Conservation (phyloP, 805 yeast species). For the Hanseniaspora vineae region DNA sequence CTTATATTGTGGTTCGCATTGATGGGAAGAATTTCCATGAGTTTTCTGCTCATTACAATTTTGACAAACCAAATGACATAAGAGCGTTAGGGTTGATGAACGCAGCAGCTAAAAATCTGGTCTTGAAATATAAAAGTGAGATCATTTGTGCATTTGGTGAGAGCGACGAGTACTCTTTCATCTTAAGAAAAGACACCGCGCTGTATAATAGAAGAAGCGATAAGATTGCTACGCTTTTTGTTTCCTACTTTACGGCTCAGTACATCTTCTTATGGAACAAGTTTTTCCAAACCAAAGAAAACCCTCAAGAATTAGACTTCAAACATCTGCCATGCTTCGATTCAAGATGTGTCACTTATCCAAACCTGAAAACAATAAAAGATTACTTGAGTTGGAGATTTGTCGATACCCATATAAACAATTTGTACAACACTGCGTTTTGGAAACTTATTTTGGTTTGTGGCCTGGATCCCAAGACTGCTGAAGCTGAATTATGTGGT, state of each 20-base stretch:
- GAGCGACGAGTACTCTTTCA: constrained; percentile 86
- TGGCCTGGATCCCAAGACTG: constrained; percentile 60
- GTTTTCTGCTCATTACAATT: constrained; percentile 59
- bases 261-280: constrained; percentile 59
- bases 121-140: constrained; percentile 53
- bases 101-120: constrained; percentile 54
- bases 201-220: constrained; percentile 72
- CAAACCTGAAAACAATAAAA: constrained; percentile 42
- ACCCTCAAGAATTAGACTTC: constrained; percentile 30
- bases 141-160: constrained; percentile 82
- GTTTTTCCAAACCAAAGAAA: constrained; percentile 30
- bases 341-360: constrained; percentile 80
- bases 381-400: constrained; percentile 93
- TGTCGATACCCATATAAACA: constrained; percentile 92
- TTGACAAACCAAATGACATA: constrained; percentile 78
- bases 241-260: constrained; percentile 66
- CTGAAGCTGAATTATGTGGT: constrained; percentile 66
- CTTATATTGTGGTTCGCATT: constrained; percentile 70
- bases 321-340: constrained; percentile 76
- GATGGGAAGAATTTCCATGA: constrained; percentile 94
- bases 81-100: constrained; percentile 74
- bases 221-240: constrained; percentile 71
- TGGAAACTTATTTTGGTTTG: constrained; percentile 74
- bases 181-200: constrained; percentile 47
- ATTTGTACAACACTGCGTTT: constrained; percentile 82